Evolutionary conservation across 441 rosid species (phyloP), one percentile per base, ranked within the genome.

Genomic region (Pelargonium citronellum): DNA sequence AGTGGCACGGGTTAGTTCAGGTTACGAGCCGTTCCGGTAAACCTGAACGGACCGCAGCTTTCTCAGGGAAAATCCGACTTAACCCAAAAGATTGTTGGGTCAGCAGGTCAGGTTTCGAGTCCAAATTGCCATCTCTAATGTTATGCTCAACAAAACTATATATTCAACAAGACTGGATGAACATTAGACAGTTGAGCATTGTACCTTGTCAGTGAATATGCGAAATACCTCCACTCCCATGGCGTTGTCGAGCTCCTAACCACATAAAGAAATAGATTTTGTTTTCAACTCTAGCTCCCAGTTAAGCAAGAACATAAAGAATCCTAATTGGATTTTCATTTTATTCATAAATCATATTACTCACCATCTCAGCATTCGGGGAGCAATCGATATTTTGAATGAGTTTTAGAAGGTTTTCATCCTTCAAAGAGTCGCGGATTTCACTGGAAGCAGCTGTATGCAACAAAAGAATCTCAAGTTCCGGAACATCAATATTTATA

Each of bases 191-290:
- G 47, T 55, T 8, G 60, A 66, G 19, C 4, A 20, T 12, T 53
- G 37, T 83, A 91, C 96, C 96, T 87, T 91, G 64, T 91, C 91
- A 5, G 87, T 55, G 51, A 93, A 83, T 71, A 79, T 60, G 43
- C 83, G 84, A 70, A 91, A 91, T 41, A 58, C 82, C 67, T 91
- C 92, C 63, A 66, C 67, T 68, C 74, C 86, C 97, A 87, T 86
- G 64, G 97, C 97, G 77, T 83, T 86, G 66, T 84, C 87, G 0
- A 93, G 87, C 78, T 85, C 95, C 96, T 89, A 71, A 67, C 57
- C 73, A 69, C 20, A 46, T 67, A 5, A 64, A 7, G 49, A 65
- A 65, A n/a, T 27, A 19, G 7, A 15, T 10, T 6, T 39, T 10
- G 24, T 22, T 22, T 22, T 22, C 24, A 22, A 22, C 24, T 22